Evolutionary conservation across 495 filamentous ascomycete genomes (phyloP).

Genomic region (Talaromyces borbonicus): DNA sequence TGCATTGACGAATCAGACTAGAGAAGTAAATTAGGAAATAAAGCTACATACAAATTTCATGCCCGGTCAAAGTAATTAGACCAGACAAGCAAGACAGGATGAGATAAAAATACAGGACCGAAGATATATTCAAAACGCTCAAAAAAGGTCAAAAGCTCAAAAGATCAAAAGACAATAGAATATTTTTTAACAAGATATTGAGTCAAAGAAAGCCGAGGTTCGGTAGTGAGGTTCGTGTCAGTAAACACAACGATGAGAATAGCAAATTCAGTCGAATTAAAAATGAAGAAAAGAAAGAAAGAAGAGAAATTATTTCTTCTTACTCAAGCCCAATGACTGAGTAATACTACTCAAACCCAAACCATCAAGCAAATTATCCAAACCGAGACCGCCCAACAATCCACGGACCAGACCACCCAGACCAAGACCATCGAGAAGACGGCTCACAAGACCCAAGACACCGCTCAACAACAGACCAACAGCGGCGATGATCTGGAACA

Average conservation of each 20-base stretch:
- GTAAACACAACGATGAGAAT: background rate
- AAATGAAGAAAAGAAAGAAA: background rate
- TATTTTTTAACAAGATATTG: too few relatives aligned
- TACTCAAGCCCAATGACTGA: slow-evolving; percentile 31
- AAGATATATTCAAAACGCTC: background rate
- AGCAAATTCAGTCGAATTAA: too few relatives aligned
- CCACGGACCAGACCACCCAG: slow-evolving; percentile 65
- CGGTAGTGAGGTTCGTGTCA: too few relatives aligned
- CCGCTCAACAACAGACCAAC: slow-evolving; percentile 69
- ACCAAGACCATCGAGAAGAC: slow-evolving; percentile 60
- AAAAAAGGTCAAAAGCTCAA: too few relatives aligned
- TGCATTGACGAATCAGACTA: background rate
- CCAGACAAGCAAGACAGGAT: background rate
- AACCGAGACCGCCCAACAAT: slow-evolving; percentile 62
- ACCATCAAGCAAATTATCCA: slow-evolving; percentile 60
- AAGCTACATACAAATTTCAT: background rate
- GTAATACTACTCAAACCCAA: slow-evolving; percentile 53
- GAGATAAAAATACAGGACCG: background rate
- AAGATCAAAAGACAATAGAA: too few relatives aligned
- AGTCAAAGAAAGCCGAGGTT: too few relatives aligned
- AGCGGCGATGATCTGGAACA: slow-evolving; percentile 81
- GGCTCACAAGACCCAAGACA: slow-evolving; percentile 66
- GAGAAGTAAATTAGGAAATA: background rate
- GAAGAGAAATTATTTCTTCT: slow-evolving; percentile 13
- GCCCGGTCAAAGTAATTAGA: background rate